These are phyloP conservation scores for Penicillium crustosum DNA, from an alignment of 2,329 filamentous ascomycete species.

Conservation along the genomic window DNA sequence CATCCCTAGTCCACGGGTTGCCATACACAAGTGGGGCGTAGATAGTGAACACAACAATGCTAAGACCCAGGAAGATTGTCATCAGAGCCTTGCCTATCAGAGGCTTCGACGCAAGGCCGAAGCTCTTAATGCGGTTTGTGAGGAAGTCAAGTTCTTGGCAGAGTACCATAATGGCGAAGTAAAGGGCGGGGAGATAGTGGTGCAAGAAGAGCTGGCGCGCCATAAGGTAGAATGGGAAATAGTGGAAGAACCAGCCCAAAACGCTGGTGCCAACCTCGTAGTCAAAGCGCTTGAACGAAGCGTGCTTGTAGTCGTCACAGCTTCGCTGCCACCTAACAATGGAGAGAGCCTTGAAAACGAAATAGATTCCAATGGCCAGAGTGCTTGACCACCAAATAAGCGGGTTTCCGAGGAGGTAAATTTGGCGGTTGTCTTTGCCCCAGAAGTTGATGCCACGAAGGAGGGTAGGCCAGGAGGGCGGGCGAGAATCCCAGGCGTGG, in stretches of 20 bases:
- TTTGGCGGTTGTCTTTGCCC: constrained; percentile 89
- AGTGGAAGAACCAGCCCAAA: constrained; percentile 94
- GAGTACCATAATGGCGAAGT: constrained; percentile 87
- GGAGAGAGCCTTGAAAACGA: constrained; percentile 81
- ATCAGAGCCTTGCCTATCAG: constrained; percentile 73
- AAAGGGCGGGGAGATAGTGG: constrained; percentile 96
- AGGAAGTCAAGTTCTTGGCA: constrained; percentile 87
- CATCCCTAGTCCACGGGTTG: constrained; percentile 85
- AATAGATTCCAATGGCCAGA: constrained; percentile 71
- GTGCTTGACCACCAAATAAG: constrained; percentile 93
- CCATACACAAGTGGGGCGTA: constrained; percentile 90
- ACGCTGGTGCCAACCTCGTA: constrained; percentile 91
- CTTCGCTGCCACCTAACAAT: constrained; percentile 92
- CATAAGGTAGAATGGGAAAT: constrained; percentile 99
- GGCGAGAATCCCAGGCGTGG: constrained; percentile 96
- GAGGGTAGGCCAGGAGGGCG: constrained; percentile 87
- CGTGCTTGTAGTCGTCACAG: constrained; percentile 78
- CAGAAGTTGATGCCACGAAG: constrained; percentile 98
- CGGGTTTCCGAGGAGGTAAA: constrained; percentile 94
- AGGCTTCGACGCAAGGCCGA: constrained; percentile 69
- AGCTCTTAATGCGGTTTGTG: constrained; percentile 67
- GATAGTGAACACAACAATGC: constrained; percentile 74
- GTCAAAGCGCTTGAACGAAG: constrained; percentile 92
- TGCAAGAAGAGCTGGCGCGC: constrained; percentile 96
- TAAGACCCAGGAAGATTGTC: constrained; percentile 70